Evolutionary conservation across 805 yeast species (phyloP), one percentile per base, ranked within the genome.

Genomic region (Candida maris): DNA sequence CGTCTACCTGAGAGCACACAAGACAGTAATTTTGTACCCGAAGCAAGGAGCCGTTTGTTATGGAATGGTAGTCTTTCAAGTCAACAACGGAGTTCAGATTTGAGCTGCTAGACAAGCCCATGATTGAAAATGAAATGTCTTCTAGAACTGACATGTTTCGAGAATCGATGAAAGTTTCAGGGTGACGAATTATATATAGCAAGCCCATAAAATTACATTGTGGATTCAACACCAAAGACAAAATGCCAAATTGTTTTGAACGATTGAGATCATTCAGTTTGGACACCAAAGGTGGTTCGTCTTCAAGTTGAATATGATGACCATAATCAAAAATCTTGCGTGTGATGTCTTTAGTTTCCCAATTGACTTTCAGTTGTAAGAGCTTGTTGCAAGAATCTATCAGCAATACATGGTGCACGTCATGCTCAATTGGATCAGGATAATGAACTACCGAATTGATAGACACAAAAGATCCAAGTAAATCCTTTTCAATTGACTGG

Each of bases 361-460:
- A 45, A 29, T 41, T 29, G 19, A 45, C 14, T 1, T 28, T 20
- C 12, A 36, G 17, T n/a, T 28, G 21, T 5, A 41, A 19, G 7
- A 49, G 6, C 21, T 42, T 37, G 19, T 35, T 32, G n/a, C 30
- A 34, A 4, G 43, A 12, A 27, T 49, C 41, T 6, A 51, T 25
- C 8, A 48, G 19, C 6, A 48, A 19, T 2, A 46, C 13, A 18
- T 27, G 23, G 20, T 41, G 39, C 10, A n/a, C 10, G 7, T 25
- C 14, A n/a, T n/a, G n/a, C 6, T 32, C 19, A 6, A 16, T 6
- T 8, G 12, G 10, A 13, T 38, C 33, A 4, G 33, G 34, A 19
- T 33, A 38, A 19, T 46, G 46, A 13, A 44, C 20, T 5, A 39
- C 22, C n/a, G 52, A 45, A 15, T 44, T 38, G 28, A 48, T 34